Conservation (phyloP, 352 stramenopile species). For the Pythium pyrilobum region DNA sequence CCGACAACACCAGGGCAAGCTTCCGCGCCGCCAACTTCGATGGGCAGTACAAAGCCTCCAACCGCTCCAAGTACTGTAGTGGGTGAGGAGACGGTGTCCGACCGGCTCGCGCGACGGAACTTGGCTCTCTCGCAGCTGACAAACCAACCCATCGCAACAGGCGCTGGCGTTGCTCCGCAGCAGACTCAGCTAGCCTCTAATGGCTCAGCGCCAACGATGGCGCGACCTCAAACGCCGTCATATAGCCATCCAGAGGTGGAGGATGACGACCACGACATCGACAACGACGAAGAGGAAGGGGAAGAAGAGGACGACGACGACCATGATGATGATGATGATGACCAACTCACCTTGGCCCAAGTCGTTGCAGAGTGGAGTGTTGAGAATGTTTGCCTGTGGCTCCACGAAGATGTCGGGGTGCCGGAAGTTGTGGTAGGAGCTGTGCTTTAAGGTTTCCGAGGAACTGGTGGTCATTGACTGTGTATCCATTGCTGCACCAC, state of each 20-base stretch:
- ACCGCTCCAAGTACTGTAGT: neutral
- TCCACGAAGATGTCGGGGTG: conserved; percentile 70
- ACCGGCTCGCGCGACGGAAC: conserved; percentile 46
- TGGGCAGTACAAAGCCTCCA: neutral
- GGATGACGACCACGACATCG: conserved; percentile 17
- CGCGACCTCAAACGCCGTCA: too few species aligned
- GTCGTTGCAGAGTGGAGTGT: conserved; percentile 76
- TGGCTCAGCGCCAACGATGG: too few species aligned
- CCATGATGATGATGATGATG: conserved; percentile 45
- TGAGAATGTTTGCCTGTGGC: conserved; percentile 78
- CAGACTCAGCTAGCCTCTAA: neutral
- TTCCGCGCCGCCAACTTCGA: neutral
- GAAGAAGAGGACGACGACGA: conserved; percentile 33
- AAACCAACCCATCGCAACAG: conserved; percentile 11
- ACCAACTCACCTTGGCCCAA: conserved; percentile 61
- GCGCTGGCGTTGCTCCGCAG: neutral
- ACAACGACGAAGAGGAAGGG: conserved; percentile 28
- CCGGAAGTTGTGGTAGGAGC: conserved; percentile 57
- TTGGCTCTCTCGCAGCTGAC: conserved; percentile 59
- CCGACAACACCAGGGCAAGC: neutral
- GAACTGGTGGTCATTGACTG: neutral
- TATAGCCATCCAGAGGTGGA: conserved; percentile 22
- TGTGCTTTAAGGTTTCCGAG: neutral
- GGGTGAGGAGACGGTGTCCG: conserved; percentile 16
- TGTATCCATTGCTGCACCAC: neutral